Evolutionary conservation across 1,139 yeast genomes (phyloP).

Genomic region (Kodamaea sp.): DNA sequence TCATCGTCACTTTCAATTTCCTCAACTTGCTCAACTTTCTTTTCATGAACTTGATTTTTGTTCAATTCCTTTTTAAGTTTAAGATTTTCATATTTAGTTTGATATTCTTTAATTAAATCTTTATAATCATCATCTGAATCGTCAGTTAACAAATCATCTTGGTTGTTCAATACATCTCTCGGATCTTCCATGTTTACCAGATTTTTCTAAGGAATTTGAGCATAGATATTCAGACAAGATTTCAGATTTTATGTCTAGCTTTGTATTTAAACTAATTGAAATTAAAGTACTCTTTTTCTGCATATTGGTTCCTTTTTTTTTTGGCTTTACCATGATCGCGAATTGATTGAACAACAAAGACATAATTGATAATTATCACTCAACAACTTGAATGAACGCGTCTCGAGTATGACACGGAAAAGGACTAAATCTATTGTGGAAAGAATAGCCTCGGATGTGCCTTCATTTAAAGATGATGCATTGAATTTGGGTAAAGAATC

Average conservation of each 20-base stretch:
- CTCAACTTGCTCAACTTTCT: neutral
- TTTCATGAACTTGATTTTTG: slow-evolving; percentile 3
- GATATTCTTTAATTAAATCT: slow-evolving; percentile 22
- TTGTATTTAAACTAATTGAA: too few species aligned
- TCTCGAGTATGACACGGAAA: slow-evolving; percentile 27
- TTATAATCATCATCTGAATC: slow-evolving; percentile 24
- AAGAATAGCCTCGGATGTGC: slow-evolving; percentile 39
- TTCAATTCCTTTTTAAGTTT: slow-evolving; percentile 13
- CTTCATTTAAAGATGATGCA: slow-evolving; percentile 22
- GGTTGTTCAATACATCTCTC: slow-evolving; percentile 11
- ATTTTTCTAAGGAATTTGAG: too few species aligned
- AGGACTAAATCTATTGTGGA: slow-evolving; percentile 54
- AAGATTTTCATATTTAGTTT: slow-evolving; percentile 16
- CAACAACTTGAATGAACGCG: neutral
- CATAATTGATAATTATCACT: neutral
- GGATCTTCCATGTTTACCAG: slow-evolving; percentile 19
- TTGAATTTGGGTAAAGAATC: slow-evolving; percentile 11
- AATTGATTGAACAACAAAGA: too few species aligned
- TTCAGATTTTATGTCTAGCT: too few species aligned
- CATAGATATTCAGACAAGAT: too few species aligned
- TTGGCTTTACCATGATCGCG: too few species aligned
- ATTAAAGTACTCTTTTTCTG: too few species aligned
- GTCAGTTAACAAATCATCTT: slow-evolving; percentile 20
- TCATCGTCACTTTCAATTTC: slow-evolving; percentile 9
- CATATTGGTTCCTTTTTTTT: too few species aligned